These are phyloP conservation scores for Craspedostauros australis DNA, from an alignment of 108 stramenopile genomes.

Conservation along the genomic window DNA sequence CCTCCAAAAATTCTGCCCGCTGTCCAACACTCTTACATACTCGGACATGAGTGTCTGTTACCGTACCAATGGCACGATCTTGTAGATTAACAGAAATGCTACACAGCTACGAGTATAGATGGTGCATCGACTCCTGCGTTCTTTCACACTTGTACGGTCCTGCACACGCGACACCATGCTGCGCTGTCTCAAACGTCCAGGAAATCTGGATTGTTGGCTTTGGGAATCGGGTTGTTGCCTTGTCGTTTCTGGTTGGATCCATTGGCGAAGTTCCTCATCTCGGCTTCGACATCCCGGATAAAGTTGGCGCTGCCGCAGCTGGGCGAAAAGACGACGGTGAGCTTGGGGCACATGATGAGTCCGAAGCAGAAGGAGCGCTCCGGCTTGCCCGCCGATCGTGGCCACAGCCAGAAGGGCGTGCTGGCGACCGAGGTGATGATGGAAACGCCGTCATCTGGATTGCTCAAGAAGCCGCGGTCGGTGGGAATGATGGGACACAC, in stretches of 20 bases:
- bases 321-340: constrained; percentile 79
- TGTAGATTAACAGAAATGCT: too few relatives aligned
- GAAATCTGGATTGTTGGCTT: constrained; percentile 1
- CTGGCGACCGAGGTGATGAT: constrained; percentile 77
- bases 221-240: constrained; percentile 1
- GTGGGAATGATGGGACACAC: constrained; percentile 69
- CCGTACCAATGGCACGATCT: too few relatives aligned
- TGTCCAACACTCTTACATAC: too few relatives aligned
- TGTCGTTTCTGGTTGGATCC: constrained; percentile 4
- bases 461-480: constrained; percentile 64
- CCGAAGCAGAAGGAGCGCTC: constrained; percentile 67
- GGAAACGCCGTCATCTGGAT: constrained; percentile 70
- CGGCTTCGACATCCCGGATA: constrained; percentile 76
- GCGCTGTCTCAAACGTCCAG: too few relatives aligned
- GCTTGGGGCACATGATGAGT: constrained; percentile 58
- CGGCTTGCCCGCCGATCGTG: constrained; percentile 75
- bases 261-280: constrained; percentile 60
- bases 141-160: too few relatives aligned
- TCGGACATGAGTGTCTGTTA: too few relatives aligned
- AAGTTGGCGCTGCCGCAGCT: constrained; percentile 67
- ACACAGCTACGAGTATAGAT: too few relatives aligned
- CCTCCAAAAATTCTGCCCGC: too few relatives aligned
- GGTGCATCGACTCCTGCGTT: too few relatives aligned
- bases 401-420: constrained; percentile 85
- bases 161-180: too few relatives aligned